These are phyloP conservation scores for Tulasnella sp. DNA, from an alignment of 768 basidiomycete genomes.

Conservation along the genomic window DNA sequence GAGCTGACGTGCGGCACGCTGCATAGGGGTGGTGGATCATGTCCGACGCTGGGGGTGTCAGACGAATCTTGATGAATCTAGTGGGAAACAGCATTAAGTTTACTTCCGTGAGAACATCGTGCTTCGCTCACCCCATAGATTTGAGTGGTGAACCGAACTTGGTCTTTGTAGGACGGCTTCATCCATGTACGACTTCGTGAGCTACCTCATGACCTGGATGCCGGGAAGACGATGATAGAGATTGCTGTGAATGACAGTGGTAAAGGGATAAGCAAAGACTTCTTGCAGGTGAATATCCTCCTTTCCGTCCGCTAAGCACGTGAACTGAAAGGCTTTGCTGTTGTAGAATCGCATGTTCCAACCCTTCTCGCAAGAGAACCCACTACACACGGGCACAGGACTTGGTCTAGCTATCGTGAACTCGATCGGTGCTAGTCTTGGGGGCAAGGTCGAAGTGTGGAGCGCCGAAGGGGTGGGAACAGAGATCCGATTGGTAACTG, in stretches of 20 bases:
- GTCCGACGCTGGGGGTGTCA: conserved; percentile 87
- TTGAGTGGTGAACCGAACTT: background rate
- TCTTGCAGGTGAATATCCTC: conserved; percentile 52
- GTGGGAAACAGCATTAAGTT: conserved; percentile 93
- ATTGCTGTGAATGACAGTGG: conserved; percentile 81
- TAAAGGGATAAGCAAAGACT: conserved; percentile 88
- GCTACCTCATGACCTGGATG: conserved; percentile 36
- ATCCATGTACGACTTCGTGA: conserved; percentile 77
- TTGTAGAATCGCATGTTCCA: conserved; percentile 84
- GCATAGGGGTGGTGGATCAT: conserved; percentile 71
- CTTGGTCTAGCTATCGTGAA: conserved; percentile 92
- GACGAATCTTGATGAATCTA: conserved; percentile 87
- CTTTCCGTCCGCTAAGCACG: background rate
- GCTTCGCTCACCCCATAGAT: no score
- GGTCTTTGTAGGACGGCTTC: conserved; percentile 53
- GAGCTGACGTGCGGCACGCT: background rate
- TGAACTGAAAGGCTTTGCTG: background rate
- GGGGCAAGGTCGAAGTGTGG: conserved; percentile 89
- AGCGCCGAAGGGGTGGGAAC: conserved; percentile 85
- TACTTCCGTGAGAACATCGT: conserved; percentile 52
- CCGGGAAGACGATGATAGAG: conserved; percentile 59
- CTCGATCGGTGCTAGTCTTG: conserved; percentile 77
- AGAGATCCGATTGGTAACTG: conserved; percentile 79
- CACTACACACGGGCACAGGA: conserved; percentile 84
- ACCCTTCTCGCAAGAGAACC: conserved; percentile 95